These are phyloP conservation scores for Candida mesenterica DNA, from an alignment of 1,139 yeast genomes.

Conservation along the genomic window DNA sequence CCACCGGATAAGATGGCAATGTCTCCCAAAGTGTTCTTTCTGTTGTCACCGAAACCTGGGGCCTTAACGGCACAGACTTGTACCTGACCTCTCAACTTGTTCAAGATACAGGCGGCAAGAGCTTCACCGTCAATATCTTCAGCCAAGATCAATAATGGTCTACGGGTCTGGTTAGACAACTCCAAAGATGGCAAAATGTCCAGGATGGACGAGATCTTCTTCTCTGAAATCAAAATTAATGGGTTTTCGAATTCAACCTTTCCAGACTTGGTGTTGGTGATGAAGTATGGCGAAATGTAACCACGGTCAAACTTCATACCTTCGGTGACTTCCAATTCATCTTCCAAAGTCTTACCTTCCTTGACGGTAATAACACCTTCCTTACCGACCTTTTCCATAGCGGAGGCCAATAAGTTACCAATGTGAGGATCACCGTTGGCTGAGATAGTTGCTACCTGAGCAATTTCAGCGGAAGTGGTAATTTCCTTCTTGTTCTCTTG, in stretches of 20 bases:
- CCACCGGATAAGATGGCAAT: conserved; percentile 97
- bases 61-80: conserved; percentile 99
- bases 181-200: conserved; percentile 94
- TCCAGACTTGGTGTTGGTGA: conserved; percentile 94
- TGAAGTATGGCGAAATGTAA: conserved; percentile 95
- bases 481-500: conserved; percentile 93
- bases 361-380: conserved; percentile 98
- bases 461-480: conserved; percentile 95
- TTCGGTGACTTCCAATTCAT: conserved; percentile 96
- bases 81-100: conserved; percentile 98
- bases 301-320: conserved; percentile 99
- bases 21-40: conserved; percentile 97
- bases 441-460: conserved; percentile 98
- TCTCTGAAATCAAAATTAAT: conserved; percentile 82
- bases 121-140: conserved; percentile 99
- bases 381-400: conserved; percentile 99
- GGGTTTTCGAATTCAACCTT: conserved; percentile 98
- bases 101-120: conserved; percentile 96
- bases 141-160: conserved; percentile 92
- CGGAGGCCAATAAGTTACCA: conserved; percentile 89
- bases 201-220: conserved; percentile 90
- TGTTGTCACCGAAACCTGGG: conserved; percentile 99
- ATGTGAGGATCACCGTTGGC: conserved; percentile 97
- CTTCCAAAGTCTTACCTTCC: conserved; percentile 97
- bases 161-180: conserved; percentile 89